Evolutionary conservation across 768 basidiomycete genomes (phyloP), one percentile per base, ranked within the genome.

Genomic region (Neoboletus subvelutipes): DNA sequence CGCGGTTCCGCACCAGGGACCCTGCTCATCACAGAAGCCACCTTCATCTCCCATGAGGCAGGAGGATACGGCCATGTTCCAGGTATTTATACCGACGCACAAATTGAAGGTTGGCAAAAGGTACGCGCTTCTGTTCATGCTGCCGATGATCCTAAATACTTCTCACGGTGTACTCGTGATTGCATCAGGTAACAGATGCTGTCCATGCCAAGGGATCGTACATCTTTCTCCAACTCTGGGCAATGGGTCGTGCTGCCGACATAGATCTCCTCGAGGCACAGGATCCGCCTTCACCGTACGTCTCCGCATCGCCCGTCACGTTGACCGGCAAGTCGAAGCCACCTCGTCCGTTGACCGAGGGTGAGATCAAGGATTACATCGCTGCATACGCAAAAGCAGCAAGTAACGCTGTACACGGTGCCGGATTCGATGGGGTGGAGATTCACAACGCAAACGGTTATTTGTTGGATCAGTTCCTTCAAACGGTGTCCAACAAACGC

Each of bases 1-100:
- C 77, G 83, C 0, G 75, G 71, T 5, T 70, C 72, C 34, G 61
- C 67, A 0, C 77, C 80, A 0, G 85, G 85, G 0, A 84, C 80
- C 0, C 69, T 87, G 11, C 68, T 84, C 43, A 77, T 89, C 54
- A 69, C 82, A 2, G 85, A 88, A 67, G 85, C 76, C 0, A 83
- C 83, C 2, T 71, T 78, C 50, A 79, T 88, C 47, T 76, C 80
- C 0, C 66, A 18, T 2, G 62, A 77, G 15, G 83, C 84, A 0
- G 82, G 80, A 3, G 85, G 83, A 1, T 75, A 70, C 41, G 49
- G 55, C 2, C 69, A 82, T 53, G 77, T 80, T 0, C 88, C 88
- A 2, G 88, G 88, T 1, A 82, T 89, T 52, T 89, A 80, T 76
- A 82, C 67, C n/a, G 67, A 78, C 3, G 82, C 79, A 24, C 89